Evolutionary conservation across 2,329 filamentous ascomycete species (phyloP), one percentile per base, ranked within the genome.

Genomic region (Pseudogymnoascus sp.): DNA sequence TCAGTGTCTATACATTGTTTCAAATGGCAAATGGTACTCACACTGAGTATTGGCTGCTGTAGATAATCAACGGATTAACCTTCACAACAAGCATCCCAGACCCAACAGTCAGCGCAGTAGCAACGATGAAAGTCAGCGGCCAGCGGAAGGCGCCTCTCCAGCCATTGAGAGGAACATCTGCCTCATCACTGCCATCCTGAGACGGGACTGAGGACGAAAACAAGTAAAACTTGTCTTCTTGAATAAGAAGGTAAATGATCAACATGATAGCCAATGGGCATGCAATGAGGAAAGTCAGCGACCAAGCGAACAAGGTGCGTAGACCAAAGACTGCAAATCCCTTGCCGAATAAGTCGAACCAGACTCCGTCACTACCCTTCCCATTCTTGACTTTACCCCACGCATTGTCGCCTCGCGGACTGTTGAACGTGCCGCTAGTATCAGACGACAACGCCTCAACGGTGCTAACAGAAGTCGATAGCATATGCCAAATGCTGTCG

Each of bases 271-370:
- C 78, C 53, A 97, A 73, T 0, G 93, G 93, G 0, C 89, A 86
- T 18, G 88, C 87, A 18, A 96, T 87, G 18, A 97, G 84, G 11
- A 97, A 77, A 0, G 90, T 89, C 28, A 97, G 82, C 4, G 91
- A 93, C 77, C 95, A 86, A 3, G 91, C 92, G 75, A 97, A 97
- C 64, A 97, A 82, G 6, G 90, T 92, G 66, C 89, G 85, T 40
- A 97, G 81, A 56, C 84, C 82, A 72, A 97, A 90, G 1, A 96
- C 81, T 14, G 89, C 90, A 74, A 97, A 92, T 1, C 81, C 81
- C 63, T 81, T 83, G 46, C 93, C 95, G 67, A 96, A 93, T 6
- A 97, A 76, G 72, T 97, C 95, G 72, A 97, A 97, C 91, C 93
- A 99, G 12, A 97, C 91, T 31, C 87, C 90, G 65, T 84, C 80